Conservation (phyloP, 176 grass and related monocot genomes). For the Rhipidocladum racemiflorum region DNA sequence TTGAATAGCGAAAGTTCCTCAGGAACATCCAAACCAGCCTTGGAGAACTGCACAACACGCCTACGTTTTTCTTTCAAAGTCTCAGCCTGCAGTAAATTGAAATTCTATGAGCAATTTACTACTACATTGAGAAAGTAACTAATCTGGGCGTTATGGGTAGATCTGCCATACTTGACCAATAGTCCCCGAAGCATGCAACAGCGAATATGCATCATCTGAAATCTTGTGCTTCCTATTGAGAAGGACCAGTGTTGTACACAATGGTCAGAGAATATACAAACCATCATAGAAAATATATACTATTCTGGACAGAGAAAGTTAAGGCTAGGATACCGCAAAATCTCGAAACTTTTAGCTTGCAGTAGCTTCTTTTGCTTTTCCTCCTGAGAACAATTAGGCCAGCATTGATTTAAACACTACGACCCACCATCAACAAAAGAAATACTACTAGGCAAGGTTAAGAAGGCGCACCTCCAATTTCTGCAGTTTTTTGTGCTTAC, state of each 20-base stretch:
- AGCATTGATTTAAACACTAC: background rate
- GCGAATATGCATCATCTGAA: slow-evolving; percentile 49
- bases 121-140: slow-evolving; percentile 8
- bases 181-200: slow-evolving; percentile 84
- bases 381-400: slow-evolving; percentile 46
- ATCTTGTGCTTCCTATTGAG: slow-evolving; percentile 74
- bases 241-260: slow-evolving; percentile 10
- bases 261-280: slow-evolving; percentile 9
- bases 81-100: slow-evolving; percentile 49
- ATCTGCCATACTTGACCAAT: slow-evolving; percentile 68
- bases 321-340: slow-evolving; percentile 59
- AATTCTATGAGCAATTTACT: slow-evolving; percentile 4
- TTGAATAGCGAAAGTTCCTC: slow-evolving; percentile 66
- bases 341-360: slow-evolving; percentile 64
- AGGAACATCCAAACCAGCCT: slow-evolving; percentile 74
- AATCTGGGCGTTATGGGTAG: background rate
- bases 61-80: slow-evolving; percentile 84
- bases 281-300: slow-evolving; percentile 21
- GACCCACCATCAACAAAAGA: background rate
- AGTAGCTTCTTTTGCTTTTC: slow-evolving; percentile 73
- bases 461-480: slow-evolving; percentile 64
- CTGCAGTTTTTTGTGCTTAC: slow-evolving; percentile 65
- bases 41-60: slow-evolving; percentile 64
- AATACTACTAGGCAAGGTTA: background rate
- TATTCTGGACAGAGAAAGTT: slow-evolving; percentile 14